These are phyloP conservation scores for Linum usitatissimum DNA, from an alignment of 345 rosid genomes.

Conservation along the genomic window DNA sequence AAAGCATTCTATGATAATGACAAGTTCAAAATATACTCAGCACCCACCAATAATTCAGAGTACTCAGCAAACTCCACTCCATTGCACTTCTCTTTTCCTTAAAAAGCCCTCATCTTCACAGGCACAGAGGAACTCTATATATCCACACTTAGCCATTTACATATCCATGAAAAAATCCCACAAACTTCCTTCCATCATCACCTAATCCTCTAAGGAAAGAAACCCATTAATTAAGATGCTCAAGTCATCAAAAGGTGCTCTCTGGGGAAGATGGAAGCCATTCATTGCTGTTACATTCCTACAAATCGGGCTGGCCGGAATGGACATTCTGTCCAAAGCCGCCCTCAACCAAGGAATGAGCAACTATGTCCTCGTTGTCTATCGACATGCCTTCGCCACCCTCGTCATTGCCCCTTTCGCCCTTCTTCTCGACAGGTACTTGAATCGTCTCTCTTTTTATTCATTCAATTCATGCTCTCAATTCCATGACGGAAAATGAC, in stretches of 20 bases:
- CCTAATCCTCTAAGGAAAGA: too few species aligned
- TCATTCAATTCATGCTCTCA: neutral
- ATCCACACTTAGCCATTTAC: too few species aligned
- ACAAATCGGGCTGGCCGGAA: conserved; percentile 80
- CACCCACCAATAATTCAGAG: too few species aligned
- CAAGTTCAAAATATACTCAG: too few species aligned
- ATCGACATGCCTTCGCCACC: conserved; percentile 80
- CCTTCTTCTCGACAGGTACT: conserved; percentile 46
- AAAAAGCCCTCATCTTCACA: too few species aligned
- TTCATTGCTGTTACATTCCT: conserved; percentile 52
- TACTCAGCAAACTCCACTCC: too few species aligned
- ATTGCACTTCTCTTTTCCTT: too few species aligned
- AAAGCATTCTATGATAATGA: too few species aligned
- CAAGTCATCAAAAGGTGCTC: neutral
- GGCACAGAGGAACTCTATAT: too few species aligned
- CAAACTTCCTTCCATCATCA: too few species aligned
- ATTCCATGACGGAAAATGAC: too few species aligned
- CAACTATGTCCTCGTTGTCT: conserved; percentile 69
- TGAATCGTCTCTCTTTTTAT: conserved; percentile 5
- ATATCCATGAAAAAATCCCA: too few species aligned
- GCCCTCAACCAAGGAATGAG: conserved; percentile 80
- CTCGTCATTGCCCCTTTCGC: conserved; percentile 75
- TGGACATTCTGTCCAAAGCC: conserved; percentile 73
- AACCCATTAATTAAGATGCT: neutral
- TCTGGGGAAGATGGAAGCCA: conserved; percentile 39